phyloP scores from a whole-genome alignment of 116 monocot species.

The Thalassia testudinum region DNA sequence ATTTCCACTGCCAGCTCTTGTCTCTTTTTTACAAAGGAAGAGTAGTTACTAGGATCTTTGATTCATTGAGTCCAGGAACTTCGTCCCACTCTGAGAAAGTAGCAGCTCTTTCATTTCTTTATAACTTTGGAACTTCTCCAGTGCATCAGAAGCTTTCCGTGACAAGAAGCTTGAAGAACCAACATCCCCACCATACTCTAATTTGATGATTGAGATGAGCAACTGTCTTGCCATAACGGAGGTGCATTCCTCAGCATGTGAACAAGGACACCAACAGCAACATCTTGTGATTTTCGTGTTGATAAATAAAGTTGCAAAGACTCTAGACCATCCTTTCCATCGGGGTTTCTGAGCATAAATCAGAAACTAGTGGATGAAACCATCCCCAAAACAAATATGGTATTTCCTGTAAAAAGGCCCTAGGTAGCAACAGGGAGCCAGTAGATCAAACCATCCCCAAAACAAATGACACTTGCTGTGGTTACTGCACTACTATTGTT shows the following conservation, averaged over 20 bases:
- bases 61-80: conserved; percentile 9
- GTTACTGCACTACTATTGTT: too few relatives aligned
- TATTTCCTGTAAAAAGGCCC: too few relatives aligned
- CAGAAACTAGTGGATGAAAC: too few relatives aligned
- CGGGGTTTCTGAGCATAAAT: conserved; percentile 40
- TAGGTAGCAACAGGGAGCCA: too few relatives aligned
- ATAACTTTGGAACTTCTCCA: conserved; percentile 67
- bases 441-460: too few relatives aligned
- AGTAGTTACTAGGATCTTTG: too few relatives aligned
- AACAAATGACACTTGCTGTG: too few relatives aligned
- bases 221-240: conserved; percentile 48
- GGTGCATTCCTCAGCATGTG: too few relatives aligned
- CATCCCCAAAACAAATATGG: too few relatives aligned
- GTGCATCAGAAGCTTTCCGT: conserved; percentile 63
- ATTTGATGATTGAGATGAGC: conserved; percentile 42
- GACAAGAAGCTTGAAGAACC: conserved; percentile 38
- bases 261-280: conserved; percentile 71
- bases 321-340: conserved; percentile 34
- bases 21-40: too few relatives aligned
- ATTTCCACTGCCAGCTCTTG: too few relatives aligned
- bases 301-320: conserved; percentile 19
- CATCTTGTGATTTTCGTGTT: conserved; percentile 63
- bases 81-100: conserved; percentile 40
- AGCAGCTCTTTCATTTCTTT: conserved; percentile 65
- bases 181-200: conserved; percentile 19